Conservation (phyloP, 768 basidiomycete genomes). For the Lactarius sp. region DNA sequence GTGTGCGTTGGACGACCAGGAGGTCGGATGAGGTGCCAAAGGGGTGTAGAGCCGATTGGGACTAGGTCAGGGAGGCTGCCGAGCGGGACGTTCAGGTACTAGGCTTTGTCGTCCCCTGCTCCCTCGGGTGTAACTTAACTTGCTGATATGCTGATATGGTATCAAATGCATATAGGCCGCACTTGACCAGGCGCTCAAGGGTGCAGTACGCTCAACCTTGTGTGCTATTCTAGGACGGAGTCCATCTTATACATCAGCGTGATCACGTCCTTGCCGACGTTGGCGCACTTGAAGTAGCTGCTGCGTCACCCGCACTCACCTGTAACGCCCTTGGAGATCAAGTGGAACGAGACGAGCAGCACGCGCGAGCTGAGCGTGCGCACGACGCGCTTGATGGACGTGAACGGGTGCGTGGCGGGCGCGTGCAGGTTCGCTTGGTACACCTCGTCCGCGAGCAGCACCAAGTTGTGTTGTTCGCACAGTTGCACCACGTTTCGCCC, state of each 20-base stretch:
- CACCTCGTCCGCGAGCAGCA: constrained; percentile 95
- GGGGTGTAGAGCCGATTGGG: no score
- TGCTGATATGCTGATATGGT: constrained; percentile 30
- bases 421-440: constrained; percentile 92
- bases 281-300: constrained; percentile 87
- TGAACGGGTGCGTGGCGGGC: constrained; percentile 64
- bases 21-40: no score
- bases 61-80: no score
- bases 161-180: no score
- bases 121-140: no score
- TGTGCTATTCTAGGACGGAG: constrained; percentile 42
- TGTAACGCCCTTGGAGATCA: constrained; percentile 67
- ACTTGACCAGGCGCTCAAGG: no score
- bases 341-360: constrained; percentile 56
- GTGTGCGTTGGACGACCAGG: no score
- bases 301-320: constrained; percentile 98
- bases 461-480: constrained; percentile 79
- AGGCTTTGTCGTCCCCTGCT: no score
- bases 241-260: constrained; percentile 97
- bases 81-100: no score
- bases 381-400: constrained; percentile 90
- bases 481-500: constrained; percentile 74
- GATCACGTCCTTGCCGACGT: constrained; percentile 69
- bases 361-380: constrained; percentile 59
- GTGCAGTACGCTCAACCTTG: no score